Evolutionary conservation across 192 early-diverging fungal genomes (phyloP).

Genomic region (Coemansia sp.): DNA sequence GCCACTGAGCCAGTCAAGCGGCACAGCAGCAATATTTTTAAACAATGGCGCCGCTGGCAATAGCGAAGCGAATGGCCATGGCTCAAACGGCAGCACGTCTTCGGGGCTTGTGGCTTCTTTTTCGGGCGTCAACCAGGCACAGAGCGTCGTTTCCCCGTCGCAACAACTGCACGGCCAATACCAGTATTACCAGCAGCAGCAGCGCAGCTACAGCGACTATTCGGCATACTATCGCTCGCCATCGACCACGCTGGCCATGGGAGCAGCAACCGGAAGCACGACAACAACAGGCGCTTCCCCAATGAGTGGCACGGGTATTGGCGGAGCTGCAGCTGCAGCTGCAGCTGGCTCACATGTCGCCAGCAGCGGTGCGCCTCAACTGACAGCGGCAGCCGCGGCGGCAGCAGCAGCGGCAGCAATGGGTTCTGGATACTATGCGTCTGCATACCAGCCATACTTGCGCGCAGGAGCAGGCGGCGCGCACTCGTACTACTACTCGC

Average conservation of each 20-base stretch:
- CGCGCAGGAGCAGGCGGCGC: constrained; percentile 15
- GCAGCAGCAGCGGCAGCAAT: constrained; percentile 39
- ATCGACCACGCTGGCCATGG: constrained; percentile 34
- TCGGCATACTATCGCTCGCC: constrained; percentile 51
- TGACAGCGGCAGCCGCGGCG: constrained; percentile 34
- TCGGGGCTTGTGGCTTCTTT: constrained; percentile 9
- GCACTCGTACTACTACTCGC: constrained; percentile 51
- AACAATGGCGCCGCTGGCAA: constrained; percentile 7
- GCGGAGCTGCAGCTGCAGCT: not conserved
- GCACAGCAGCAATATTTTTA: constrained; percentile 34
- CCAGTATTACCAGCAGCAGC: constrained; percentile 22
- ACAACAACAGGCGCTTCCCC: constrained; percentile 22
- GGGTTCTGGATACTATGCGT: constrained; percentile 43
- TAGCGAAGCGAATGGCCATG: not conserved
- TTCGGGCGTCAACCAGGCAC: constrained; percentile 9
- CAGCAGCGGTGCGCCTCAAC: constrained; percentile 11
- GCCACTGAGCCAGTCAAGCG: constrained; percentile 31
- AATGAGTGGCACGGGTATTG: constrained; percentile 25
- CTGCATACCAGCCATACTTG: constrained; percentile 50
- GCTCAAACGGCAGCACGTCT: constrained; percentile 1
- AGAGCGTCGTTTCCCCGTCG: constrained; percentile 13
- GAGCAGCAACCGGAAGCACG: constrained; percentile 13
- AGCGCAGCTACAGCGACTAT: constrained; percentile 47
- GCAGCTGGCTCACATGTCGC: constrained; percentile 3
- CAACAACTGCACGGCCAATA: constrained; percentile 21